phyloP scores from a whole-genome alignment of 2,329 filamentous ascomycete species.

The Exophiala oligosperma region DNA sequence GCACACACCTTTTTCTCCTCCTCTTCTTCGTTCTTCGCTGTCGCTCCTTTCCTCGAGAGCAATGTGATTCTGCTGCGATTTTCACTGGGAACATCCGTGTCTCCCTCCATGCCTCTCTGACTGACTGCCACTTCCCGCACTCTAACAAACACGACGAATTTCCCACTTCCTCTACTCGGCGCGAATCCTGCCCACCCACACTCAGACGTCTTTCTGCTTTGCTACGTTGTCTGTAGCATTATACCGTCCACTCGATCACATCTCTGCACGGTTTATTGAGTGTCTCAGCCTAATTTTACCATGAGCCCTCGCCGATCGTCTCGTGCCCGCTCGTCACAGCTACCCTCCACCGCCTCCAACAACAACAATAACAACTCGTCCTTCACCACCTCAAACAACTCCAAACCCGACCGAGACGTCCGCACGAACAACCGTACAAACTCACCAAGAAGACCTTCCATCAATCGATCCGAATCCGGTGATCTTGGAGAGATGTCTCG shows the following conservation, averaged over 20 bases:
- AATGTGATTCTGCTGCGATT: constrained; percentile 18
- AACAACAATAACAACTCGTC: constrained; percentile 69
- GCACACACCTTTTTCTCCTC: constrained; percentile 8
- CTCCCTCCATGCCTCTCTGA: constrained; percentile 2
- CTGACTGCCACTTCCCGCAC: constrained; percentile 1
- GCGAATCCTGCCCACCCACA: constrained; percentile 8
- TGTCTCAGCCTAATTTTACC: constrained; percentile 16
- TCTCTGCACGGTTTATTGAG: too few relatives aligned
- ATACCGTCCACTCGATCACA: background rate
- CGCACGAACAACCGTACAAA: constrained; percentile 70
- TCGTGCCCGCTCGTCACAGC: constrained; percentile 78
- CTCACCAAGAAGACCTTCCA: constrained; percentile 73
- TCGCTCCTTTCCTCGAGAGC: background rate
- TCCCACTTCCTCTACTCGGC: constrained; percentile 7
- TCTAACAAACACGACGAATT: constrained; percentile 11
- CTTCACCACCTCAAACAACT: constrained; percentile 56
- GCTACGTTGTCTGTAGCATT: background rate
- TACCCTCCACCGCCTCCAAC: constrained; percentile 69
- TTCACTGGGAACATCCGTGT: constrained; percentile 9
- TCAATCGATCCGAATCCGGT: constrained; percentile 52
- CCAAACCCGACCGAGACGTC: constrained; percentile 74
- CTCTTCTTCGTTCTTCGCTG: background rate
- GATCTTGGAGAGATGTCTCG: constrained; percentile 54
- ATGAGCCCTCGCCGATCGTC: constrained; percentile 85
- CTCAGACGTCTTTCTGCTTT: background rate